A percentile compares a stretch with the other conserved stretches of the same genome.
These are phyloP conservation scores for Leersia perrieri DNA, from an alignment of 176 grass and related monocot genomes.

Conservation along the genomic window DNA sequence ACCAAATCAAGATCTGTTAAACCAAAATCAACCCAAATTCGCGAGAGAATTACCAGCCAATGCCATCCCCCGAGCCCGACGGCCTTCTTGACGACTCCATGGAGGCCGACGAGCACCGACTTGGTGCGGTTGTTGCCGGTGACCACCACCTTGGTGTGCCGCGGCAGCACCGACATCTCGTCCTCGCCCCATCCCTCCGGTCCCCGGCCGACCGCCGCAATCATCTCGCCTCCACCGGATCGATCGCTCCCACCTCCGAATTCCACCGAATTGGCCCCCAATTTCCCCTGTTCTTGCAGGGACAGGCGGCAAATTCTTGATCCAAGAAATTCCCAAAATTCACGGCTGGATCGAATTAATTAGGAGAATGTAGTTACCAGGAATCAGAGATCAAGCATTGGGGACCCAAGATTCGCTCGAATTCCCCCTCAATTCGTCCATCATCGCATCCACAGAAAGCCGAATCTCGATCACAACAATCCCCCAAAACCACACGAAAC, in stretches of 20 bases:
- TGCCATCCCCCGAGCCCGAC: conserved; percentile 80
- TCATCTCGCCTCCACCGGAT: conserved; percentile 35
- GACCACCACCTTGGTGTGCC: conserved; percentile 78
- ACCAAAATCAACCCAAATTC: not conserved
- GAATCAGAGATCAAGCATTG: conserved; percentile 30
- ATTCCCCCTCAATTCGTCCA: not conserved
- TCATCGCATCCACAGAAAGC: not conserved
- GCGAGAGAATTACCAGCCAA: conserved; percentile 65
- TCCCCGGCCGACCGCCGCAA: conserved; percentile 21
- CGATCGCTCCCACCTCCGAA: not conserved
- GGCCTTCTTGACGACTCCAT: conserved; percentile 76
- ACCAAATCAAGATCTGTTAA: conserved; percentile 19
- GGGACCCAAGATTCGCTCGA: conserved; percentile 16
- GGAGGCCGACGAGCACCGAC: conserved; percentile 72
- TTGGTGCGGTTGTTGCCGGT: conserved; percentile 85
- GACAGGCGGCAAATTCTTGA: not conserved
- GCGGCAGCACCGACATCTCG: conserved; percentile 66
- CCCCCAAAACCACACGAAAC: not conserved
- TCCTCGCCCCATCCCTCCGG: conserved; percentile 55
- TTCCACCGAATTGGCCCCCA: not conserved
- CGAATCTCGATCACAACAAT: conserved; percentile 4
- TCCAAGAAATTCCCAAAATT: conserved; percentile 2
- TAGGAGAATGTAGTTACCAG: not conserved
- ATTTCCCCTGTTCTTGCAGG: conserved; percentile 7
- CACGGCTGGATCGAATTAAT: not conserved